A percentile compares a stretch with the other conserved stretches of the same genome.
Conservation (phyloP, 805 yeast species). For the Lachancea kluyveri region DNA sequence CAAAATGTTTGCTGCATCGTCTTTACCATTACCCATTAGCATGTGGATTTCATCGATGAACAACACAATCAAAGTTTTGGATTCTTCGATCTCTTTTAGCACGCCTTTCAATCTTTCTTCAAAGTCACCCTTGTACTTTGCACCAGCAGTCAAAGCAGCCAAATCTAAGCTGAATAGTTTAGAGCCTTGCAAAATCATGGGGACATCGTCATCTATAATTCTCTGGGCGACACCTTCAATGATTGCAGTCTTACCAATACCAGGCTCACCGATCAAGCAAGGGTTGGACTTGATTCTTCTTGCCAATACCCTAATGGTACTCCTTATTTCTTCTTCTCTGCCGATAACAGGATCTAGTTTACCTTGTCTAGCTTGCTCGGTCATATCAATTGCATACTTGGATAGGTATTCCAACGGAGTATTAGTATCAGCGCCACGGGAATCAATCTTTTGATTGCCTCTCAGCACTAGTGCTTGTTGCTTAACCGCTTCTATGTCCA, state of each 20-base stretch:
- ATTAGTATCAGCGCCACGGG: conserved; percentile 89
- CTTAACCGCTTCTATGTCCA: conserved; percentile 66
- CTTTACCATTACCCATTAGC: conserved; percentile 99
- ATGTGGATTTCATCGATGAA: conserved; percentile 98
- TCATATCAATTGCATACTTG: conserved; percentile 90
- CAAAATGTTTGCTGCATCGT: conserved; percentile 92
- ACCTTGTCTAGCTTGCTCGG: conserved; percentile 89
- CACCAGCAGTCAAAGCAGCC: conserved; percentile 98
- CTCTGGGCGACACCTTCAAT: conserved; percentile 99
- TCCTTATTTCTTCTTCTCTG: conserved; percentile 95
- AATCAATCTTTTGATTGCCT: conserved; percentile 87
- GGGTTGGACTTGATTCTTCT: conserved; percentile 97
- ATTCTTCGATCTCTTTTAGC: conserved; percentile 84
- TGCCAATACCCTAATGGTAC: conserved; percentile 92
- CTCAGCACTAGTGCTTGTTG: conserved; percentile 75
- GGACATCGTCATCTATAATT: conserved; percentile 92
- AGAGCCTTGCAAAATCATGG: conserved; percentile 75
- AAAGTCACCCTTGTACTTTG: conserved; percentile 96
- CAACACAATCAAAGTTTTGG: conserved; percentile 76
- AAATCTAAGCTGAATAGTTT: conserved; percentile 83
- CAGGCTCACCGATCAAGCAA: conserved; percentile 96
- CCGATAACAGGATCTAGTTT: conserved; percentile 98
- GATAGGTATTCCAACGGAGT: conserved; percentile 74
- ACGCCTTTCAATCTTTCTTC: conserved; percentile 98
- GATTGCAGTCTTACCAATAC: conserved; percentile 97